Evolutionary conservation across 2,329 filamentous ascomycete genomes (phyloP).

Genomic region (Didymellaceae sp.): DNA sequence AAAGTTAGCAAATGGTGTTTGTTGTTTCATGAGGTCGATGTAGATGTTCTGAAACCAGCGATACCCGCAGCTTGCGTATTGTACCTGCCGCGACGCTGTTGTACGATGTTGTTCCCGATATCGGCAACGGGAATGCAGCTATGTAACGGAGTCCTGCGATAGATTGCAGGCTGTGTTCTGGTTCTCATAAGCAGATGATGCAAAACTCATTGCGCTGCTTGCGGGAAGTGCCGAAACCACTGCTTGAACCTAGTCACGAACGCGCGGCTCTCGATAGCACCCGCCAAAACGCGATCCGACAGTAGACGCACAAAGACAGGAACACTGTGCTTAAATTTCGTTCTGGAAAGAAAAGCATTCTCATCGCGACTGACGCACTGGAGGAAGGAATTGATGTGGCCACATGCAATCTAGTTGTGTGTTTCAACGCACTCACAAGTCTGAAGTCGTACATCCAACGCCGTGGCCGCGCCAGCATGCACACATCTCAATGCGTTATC

Average conservation of each 20-base stretch:
- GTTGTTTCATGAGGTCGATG: conserved; percentile 6
- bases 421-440: too few relatives aligned
- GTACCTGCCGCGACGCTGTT: conserved; percentile 1
- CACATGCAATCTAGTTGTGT: too few relatives aligned
- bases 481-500: too few relatives aligned
- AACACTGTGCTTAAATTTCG: too few relatives aligned
- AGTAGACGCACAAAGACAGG: background rate
- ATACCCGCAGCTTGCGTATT: conserved; percentile 19
- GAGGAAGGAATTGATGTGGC: too few relatives aligned
- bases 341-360: too few relatives aligned
- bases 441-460: too few relatives aligned
- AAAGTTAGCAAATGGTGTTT: conserved; percentile 4
- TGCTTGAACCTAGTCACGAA: background rate
- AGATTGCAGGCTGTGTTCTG: background rate
- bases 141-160: background rate
- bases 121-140: background rate
- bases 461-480: too few relatives aligned
- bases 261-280: background rate
- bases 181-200: background rate
- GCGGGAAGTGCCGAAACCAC: background rate
- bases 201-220: background rate
- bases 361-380: too few relatives aligned
- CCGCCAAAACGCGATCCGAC: background rate
- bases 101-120: background rate
- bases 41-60: conserved; percentile 16